Conservation (phyloP, 2,329 filamentous ascomycete species). For the Hypoxylon sp. region DNA sequence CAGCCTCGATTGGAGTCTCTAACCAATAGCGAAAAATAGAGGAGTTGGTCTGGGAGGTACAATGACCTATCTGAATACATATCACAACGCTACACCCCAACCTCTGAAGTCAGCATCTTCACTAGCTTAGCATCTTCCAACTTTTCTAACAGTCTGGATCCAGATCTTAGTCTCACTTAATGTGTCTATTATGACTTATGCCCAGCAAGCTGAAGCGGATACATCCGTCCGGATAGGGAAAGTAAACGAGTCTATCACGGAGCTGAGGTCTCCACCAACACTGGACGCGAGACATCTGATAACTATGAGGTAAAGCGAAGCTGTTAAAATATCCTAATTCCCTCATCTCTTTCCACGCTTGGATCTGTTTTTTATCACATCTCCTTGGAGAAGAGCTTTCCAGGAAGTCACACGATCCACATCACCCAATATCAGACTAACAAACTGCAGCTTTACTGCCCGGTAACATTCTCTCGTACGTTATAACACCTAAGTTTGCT, state of each 20-base stretch:
- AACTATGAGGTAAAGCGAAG: conserved; percentile 35
- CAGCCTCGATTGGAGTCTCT: conserved; percentile 26
- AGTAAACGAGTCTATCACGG: conserved; percentile 9
- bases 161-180: conserved; percentile 29
- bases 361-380: background rate
- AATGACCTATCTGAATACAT: conserved; percentile 19
- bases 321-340: conserved; percentile 8
- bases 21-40: conserved; percentile 28
- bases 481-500: conserved; percentile 15
- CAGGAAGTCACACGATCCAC: conserved; percentile 7
- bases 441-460: conserved; percentile 5
- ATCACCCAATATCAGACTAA: conserved; percentile 4
- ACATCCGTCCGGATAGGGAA: conserved; percentile 7
- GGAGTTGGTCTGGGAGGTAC: conserved; percentile 3
- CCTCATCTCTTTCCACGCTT: conserved; percentile 2
- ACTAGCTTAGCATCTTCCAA: conserved; percentile 21
- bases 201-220: conserved; percentile 7
- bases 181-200: conserved; percentile 15
- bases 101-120: conserved; percentile 8
- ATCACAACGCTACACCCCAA: conserved; percentile 15
- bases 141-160: conserved; percentile 36
- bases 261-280: conserved; percentile 20
- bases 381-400: conserved; percentile 17
- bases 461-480: conserved; percentile 6
- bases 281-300: background rate